Base-by-base conservation (phyloP, 129 eudicot genomes). In the Pseudognaphalium luteoalbum region DNA sequence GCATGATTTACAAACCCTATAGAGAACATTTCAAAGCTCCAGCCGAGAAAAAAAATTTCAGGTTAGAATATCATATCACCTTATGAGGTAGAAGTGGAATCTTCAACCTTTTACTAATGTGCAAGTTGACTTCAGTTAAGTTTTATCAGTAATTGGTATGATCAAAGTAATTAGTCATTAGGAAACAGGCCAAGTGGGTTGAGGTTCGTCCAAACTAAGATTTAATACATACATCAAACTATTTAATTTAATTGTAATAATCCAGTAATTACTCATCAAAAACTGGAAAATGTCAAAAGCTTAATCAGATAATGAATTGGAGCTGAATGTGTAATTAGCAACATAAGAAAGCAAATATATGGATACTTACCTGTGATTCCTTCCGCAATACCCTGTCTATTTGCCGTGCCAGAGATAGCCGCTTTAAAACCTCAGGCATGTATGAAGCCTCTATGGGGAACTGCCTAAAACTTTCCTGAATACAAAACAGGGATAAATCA, bases 401-500 rank as follows among this genome's bases (percentile, higher is more conserved):
- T 81, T 91, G 96, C 7, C 91, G 89, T 22, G 98, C 97, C 79
- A 94, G 88, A 62, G 97, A 94, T 63, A 87, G 75, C 41, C 97
- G 83, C 61, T 89, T 94, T 75, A 76, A 63, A 70, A 94, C 87
- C 86, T 89, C 97, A 32, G 97, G 96, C 97, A 94, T 94, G 90
- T 91, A 94, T 10, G 97, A 88, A 71, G 80, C 52, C 62, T 91
- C 88, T 70, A 89, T 77, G 4, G 98, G 98, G 61, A 94, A 94
- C 68, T 90, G 88, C 83, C 76, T 82, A 76, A 94, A 89, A 80
- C 87, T 85, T 80, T 87, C 97, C 98, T 94, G 96, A 35, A 52
- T 67, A 33, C 54, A 17, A 76, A 71, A 72, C 74, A 62, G 52
- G 44, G 30, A 80, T 10, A n/a, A 72, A 68, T 56, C 39, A 42